Evolutionary conservation across 2,329 filamentous ascomycete genomes (phyloP).

Genomic region (Teratosphaeria gauchensis): DNA sequence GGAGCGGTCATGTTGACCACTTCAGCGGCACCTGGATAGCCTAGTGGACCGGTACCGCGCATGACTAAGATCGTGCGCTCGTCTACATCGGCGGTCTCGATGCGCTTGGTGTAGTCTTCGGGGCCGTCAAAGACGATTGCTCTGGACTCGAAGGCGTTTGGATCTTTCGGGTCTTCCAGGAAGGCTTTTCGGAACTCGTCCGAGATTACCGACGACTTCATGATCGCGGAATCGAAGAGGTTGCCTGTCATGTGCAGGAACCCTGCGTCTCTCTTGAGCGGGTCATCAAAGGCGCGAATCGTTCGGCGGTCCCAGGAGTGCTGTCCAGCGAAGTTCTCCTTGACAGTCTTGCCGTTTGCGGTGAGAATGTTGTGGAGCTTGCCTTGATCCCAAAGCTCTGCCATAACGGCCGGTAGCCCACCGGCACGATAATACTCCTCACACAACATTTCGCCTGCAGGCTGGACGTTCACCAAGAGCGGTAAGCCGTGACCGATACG

Average conservation of each 20-base stretch:
- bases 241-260: conserved; percentile 30
- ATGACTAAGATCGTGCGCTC: conserved; percentile 23
- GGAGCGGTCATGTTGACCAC: conserved; percentile 26
- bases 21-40: conserved; percentile 22
- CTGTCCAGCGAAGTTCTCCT: conserved; percentile 35
- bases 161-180: conserved; percentile 16
- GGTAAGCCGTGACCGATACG: conserved; percentile 41
- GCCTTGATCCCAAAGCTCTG: conserved; percentile 41
- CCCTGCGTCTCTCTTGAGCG: conserved; percentile 41
- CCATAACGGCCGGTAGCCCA: conserved; percentile 44
- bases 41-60: conserved; percentile 21
- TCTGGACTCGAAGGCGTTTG: conserved; percentile 21
- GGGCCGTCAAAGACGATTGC: conserved; percentile 23
- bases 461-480: conserved; percentile 46
- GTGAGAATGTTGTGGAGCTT: conserved; percentile 38
- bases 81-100: conserved; percentile 21
- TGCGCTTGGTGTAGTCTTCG: conserved; percentile 19
- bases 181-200: conserved; percentile 18
- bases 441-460: conserved; percentile 43
- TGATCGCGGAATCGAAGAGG: conserved; percentile 23
- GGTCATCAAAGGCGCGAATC: conserved; percentile 37
- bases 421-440: conserved; percentile 48
- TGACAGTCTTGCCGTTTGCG: conserved; percentile 39
- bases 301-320: conserved; percentile 42
- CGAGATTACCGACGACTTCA: conserved; percentile 23